These are phyloP conservation scores for Penicillium sp. DNA, from an alignment of 2,329 filamentous ascomycete genomes.

Conservation along the genomic window DNA sequence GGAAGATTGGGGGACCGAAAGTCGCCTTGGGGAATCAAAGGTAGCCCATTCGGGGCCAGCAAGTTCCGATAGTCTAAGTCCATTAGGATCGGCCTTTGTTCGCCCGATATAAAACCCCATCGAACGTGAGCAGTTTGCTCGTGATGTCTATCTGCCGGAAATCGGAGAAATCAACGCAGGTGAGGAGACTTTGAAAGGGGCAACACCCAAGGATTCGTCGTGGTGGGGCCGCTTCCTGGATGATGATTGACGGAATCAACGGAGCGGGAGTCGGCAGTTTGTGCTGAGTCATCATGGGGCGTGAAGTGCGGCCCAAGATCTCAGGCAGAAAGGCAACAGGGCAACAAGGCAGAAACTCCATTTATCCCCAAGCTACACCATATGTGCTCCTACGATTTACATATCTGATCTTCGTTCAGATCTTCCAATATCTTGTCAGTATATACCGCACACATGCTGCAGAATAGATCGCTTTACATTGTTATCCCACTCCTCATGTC, in stretches of 20 bases:
- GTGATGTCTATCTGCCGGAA: conserved; percentile 34
- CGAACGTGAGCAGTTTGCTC: conserved; percentile 24
- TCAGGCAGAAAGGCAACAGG: background rate
- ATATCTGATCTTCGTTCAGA: background rate
- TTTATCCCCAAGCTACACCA: background rate
- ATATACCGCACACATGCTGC: no score
- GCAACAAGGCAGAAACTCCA: background rate
- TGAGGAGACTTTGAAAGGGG: background rate
- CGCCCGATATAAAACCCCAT: conserved; percentile 31
- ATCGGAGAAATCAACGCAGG: conserved; percentile 35
- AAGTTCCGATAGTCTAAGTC: conserved; percentile 37
- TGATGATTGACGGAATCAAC: background rate
- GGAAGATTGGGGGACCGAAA: conserved; percentile 37
- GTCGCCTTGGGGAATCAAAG: conserved; percentile 34
- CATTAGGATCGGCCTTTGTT: conserved; percentile 32
- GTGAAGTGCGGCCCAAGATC: background rate
- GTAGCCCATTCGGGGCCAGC: conserved; percentile 35
- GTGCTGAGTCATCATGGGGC: background rate
- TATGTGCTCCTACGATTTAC: background rate
- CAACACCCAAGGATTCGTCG: conserved; percentile 1
- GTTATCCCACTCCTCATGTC: no score
- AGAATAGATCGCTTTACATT: no score
- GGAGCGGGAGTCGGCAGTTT: background rate
- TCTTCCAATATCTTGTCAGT: background rate
- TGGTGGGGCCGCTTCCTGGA: background rate